Conservation (phyloP, 805 yeast species). For the Metschnikowia drakensbergensis region DNA sequence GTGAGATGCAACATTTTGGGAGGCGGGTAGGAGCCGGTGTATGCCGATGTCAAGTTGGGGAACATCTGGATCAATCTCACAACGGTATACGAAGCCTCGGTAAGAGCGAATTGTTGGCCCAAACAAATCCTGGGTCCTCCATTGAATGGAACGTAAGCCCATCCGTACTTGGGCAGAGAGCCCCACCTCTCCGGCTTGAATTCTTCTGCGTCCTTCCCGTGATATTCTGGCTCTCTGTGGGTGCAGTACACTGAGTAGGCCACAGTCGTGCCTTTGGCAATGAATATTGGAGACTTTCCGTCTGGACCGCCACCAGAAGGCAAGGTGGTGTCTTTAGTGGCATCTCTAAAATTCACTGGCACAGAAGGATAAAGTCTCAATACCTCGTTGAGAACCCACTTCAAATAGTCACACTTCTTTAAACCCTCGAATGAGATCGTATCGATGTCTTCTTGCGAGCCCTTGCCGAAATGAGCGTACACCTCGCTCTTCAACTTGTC, state of each 20-base stretch:
- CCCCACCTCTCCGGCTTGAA: slow-evolving; percentile 42
- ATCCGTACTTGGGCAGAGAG: slow-evolving; percentile 30
- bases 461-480: slow-evolving; percentile 28
- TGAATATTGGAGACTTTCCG: slow-evolving; percentile 17
- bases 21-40: slow-evolving; percentile 16
- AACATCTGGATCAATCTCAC: slow-evolving; percentile 34
- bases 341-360: slow-evolving; percentile 21
- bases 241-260: slow-evolving; percentile 15
- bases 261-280: slow-evolving; percentile 19
- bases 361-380: slow-evolving; percentile 36
- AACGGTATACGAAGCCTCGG: slow-evolving; percentile 46
- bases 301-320: slow-evolving; percentile 29
- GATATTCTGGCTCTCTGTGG: slow-evolving; percentile 23
- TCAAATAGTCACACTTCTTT: slow-evolving; percentile 38
- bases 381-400: slow-evolving; percentile 33
- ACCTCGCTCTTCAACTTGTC: slow-evolving; percentile 31
- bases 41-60: slow-evolving; percentile 21
- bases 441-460: slow-evolving; percentile 26
- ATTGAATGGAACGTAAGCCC: slow-evolving; percentile 51
- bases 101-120: slow-evolving; percentile 55
- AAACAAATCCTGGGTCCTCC: slow-evolving; percentile 56
- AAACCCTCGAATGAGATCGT: slow-evolving; percentile 36
- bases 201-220: slow-evolving; percentile 33
- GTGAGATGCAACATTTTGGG: slow-evolving; percentile 23
- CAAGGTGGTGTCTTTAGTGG: slow-evolving; percentile 22